phyloP scores from a whole-genome alignment of 1,284 basidiomycete genomes.

The Ganoderma boninense region DNA sequence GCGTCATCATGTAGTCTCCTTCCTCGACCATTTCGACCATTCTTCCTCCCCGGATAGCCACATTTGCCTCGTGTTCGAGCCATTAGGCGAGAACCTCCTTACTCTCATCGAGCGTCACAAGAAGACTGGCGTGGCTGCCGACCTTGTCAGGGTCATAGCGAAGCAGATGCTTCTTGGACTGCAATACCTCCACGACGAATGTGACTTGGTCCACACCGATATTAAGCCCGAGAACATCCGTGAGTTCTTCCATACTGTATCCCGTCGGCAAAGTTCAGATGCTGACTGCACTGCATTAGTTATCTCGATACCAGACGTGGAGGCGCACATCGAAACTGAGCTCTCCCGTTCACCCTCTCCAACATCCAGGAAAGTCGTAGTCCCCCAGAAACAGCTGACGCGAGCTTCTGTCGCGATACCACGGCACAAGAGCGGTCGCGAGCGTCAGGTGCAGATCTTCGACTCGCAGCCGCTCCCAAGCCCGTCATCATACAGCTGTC shows the following conservation, averaged over 20 bases:
- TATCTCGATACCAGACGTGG: constrained; percentile 80
- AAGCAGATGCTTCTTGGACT: constrained; percentile 89
- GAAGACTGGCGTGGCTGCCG: constrained; percentile 83
- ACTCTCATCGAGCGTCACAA: constrained; percentile 88
- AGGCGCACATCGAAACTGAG: constrained; percentile 73
- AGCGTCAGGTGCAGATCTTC: constrained; percentile 79
- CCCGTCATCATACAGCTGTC: constrained; percentile 50
- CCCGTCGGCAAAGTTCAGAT: neutral
- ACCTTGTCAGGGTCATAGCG: constrained; percentile 84
- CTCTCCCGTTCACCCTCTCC: constrained; percentile 72
- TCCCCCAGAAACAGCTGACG: constrained; percentile 62
- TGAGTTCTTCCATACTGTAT: constrained; percentile 48
- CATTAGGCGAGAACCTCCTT: constrained; percentile 88
- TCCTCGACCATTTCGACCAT: constrained; percentile 88
- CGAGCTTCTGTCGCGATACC: constrained; percentile 69
- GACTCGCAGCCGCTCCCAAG: constrained; percentile 75
- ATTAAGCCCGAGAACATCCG: constrained; percentile 95
- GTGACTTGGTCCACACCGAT: constrained; percentile 88
- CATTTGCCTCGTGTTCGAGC: constrained; percentile 93
- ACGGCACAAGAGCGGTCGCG: constrained; percentile 52
- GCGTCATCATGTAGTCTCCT: constrained; percentile 79
- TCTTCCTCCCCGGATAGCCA: constrained; percentile 71
- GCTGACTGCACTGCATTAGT: constrained; percentile 51
- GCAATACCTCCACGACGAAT: constrained; percentile 91
- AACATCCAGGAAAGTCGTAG: constrained; percentile 73